Percentiles rank a stretch among this genome's conserved stretches.
phyloP scores from a whole-genome alignment of 371 early-diverging fungal genomes.

The Conidiobolus incongruus region DNA sequence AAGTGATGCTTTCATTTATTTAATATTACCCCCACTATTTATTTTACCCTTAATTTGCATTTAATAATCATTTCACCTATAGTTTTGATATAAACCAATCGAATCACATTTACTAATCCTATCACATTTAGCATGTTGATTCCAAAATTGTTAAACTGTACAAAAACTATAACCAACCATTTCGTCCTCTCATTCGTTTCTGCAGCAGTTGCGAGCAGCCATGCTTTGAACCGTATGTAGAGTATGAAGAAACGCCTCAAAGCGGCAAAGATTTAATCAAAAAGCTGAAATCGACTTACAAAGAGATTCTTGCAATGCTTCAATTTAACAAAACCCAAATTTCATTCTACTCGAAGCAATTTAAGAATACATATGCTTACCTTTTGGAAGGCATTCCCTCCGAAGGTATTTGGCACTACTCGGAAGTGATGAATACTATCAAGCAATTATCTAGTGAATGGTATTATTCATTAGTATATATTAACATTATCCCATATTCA shows the following conservation, averaged over 20 bases:
- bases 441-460: too few species aligned
- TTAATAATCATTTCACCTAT: too few species aligned
- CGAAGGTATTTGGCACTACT: too few species aligned
- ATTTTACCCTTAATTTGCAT: neutral
- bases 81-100: too few species aligned
- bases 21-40: too few species aligned
- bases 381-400: neutral
- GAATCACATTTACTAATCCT: too few species aligned
- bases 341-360: neutral
- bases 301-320: neutral
- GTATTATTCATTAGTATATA: too few species aligned
- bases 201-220: constrained; percentile 27
- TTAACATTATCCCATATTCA: too few species aligned
- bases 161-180: constrained; percentile 32
- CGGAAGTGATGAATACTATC: too few species aligned
- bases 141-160: constrained; percentile 17
- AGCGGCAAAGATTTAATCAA: neutral
- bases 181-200: constrained; percentile 28
- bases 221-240: constrained; percentile 2
- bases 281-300: neutral
- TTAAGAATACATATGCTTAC: neutral
- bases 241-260: neutral
- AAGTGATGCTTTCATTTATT: too few species aligned
- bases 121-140: constrained; percentile 17
- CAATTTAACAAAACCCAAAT: neutral